These are phyloP conservation scores for Staphylotrichum tortipilum DNA, from an alignment of 495 filamentous ascomycete genomes.

Conservation along the genomic window DNA sequence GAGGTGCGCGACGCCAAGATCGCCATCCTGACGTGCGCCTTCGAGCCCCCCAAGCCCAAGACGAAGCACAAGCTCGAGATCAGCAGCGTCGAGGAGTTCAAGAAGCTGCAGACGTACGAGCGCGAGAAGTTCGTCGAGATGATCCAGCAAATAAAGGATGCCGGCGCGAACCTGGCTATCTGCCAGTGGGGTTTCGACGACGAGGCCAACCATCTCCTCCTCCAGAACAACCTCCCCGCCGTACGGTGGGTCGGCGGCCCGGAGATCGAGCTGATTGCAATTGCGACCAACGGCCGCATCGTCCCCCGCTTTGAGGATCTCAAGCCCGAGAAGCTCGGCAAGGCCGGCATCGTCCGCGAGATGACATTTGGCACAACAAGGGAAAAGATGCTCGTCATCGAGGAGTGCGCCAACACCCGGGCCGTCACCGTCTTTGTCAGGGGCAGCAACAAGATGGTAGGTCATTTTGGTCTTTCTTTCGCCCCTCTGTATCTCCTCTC, in stretches of 20 bases:
- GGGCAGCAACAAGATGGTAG: conserved; percentile 98
- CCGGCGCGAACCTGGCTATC: conserved; percentile 93
- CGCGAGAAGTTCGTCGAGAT: conserved; percentile 94
- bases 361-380: conserved; percentile 95
- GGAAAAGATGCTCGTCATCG: conserved; percentile 99
- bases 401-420: conserved; percentile 96
- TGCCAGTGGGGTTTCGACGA: conserved; percentile 99
- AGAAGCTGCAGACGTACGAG: conserved; percentile 91
- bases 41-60: conserved; percentile 99
- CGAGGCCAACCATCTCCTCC: conserved; percentile 92
- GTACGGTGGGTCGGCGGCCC: conserved; percentile 98
- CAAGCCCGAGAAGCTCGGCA: conserved; percentile 79
- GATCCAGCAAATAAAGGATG: conserved; percentile 96
- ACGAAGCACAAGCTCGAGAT: conserved; percentile 99
- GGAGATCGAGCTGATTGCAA: conserved; percentile 97
- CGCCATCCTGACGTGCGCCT: conserved; percentile 94
- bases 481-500: background rate
- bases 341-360: conserved; percentile 82
- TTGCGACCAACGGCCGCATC: conserved; percentile 95
- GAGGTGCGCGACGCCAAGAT: conserved; percentile 92
- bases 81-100: conserved; percentile 94
- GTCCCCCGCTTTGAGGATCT: conserved; percentile 96
- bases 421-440: conserved; percentile 93
- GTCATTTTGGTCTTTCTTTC: conserved; percentile 14
- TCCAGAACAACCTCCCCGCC: conserved; percentile 91